Conservation (phyloP, 768 basidiomycete species). For the Clavulina sp. region DNA sequence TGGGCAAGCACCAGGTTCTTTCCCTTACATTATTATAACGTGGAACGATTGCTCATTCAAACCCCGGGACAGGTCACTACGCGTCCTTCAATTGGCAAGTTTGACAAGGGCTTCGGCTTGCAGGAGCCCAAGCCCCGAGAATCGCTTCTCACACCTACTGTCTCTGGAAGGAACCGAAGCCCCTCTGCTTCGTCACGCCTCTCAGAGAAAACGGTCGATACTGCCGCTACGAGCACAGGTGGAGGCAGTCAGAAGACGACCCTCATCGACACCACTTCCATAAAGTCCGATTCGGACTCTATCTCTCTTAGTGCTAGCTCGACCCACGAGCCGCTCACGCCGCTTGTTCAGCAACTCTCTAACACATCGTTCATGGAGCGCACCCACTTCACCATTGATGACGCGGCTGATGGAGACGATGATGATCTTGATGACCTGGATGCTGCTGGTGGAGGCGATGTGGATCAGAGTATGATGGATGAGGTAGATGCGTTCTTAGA, state of each 20-base stretch:
- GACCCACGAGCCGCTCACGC: conserved; percentile 6
- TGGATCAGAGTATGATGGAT: conserved; percentile 71
- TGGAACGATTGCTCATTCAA: too few relatives aligned
- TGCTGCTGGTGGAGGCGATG: conserved; percentile 34
- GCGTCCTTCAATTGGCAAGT: conserved; percentile 72
- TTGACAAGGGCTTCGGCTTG: conserved; percentile 36
- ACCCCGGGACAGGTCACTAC: conserved; percentile 37
- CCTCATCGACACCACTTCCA: too few relatives aligned
- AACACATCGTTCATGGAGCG: conserved; percentile 65
- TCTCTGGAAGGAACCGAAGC: conserved; percentile 12
- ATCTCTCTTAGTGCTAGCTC: conserved; percentile 22
- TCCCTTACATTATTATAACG: conserved; percentile 7
- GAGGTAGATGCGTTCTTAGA: conserved; percentile 93
- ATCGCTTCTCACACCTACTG: conserved; percentile 47
- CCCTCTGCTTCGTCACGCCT: conserved; percentile 19
- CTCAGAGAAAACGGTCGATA: too few relatives aligned
- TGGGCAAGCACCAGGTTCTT: conserved; percentile 74
- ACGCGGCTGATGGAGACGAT: conserved; percentile 69
- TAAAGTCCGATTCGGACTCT: too few relatives aligned
- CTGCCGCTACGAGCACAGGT: conserved; percentile 17
- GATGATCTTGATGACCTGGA: conserved; percentile 28
- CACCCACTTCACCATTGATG: conserved; percentile 93
- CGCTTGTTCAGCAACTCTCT: background rate
- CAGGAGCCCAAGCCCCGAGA: conserved; percentile 83
- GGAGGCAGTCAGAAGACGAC: conserved; percentile 10